These are phyloP conservation scores for Psidium friedrichsthalianum DNA, from an alignment of 345 rosid genomes.

Conservation along the genomic window DNA sequence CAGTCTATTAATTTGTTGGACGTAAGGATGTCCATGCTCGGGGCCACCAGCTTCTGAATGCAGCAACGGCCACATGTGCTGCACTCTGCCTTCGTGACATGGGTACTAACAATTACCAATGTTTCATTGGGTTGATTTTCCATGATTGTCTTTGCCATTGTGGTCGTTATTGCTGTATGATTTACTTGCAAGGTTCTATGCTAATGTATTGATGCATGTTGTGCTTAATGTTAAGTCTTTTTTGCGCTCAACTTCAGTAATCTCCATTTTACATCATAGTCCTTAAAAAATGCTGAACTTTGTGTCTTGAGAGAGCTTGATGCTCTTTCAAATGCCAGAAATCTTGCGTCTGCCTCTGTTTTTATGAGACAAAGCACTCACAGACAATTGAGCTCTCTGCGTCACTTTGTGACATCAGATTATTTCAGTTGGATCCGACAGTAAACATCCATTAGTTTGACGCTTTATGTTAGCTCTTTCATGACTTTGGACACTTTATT, in stretches of 20 bases:
- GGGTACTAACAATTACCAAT: slow-evolving; percentile 20
- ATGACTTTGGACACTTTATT: background rate
- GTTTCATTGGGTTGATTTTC: background rate
- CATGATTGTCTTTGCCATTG: background rate
- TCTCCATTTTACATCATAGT: background rate
- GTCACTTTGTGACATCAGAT: background rate
- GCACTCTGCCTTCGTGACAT: slow-evolving; percentile 65
- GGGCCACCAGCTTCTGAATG: slow-evolving; percentile 92
- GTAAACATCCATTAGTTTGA: background rate
- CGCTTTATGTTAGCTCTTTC: background rate
- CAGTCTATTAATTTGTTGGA: slow-evolving; percentile 58
- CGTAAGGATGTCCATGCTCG: slow-evolving; percentile 58
- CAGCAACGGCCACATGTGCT: slow-evolving; percentile 57
- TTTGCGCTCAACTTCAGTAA: background rate
- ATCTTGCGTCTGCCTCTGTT: background rate
- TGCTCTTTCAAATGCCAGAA: background rate
- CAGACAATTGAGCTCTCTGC: background rate
- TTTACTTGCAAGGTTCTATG: background rate
- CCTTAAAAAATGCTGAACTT: background rate
- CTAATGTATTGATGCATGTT: background rate
- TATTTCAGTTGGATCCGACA: background rate
- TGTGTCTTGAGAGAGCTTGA: background rate
- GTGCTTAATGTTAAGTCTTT: background rate
- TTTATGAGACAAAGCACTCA: background rate
- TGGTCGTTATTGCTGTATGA: background rate